phyloP scores from a whole-genome alignment of 495 filamentous ascomycete species.

The Aspergillus coremiiformis region DNA sequence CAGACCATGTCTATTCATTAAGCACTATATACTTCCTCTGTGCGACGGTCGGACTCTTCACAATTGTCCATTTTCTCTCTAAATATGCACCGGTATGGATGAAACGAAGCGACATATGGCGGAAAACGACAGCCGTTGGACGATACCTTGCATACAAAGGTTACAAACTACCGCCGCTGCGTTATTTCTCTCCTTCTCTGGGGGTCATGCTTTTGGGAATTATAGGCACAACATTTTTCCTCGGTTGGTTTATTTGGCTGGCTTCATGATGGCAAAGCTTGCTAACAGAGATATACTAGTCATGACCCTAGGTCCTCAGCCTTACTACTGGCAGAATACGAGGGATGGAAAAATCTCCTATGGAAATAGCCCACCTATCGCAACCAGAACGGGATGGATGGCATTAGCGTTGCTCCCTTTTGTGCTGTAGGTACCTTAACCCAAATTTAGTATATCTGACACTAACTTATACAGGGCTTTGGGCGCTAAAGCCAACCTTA shows the following conservation, averaged over 20 bases:
- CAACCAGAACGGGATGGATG: slow-evolving; percentile 47
- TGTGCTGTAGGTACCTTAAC: slow-evolving; percentile 30
- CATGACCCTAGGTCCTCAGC: slow-evolving; percentile 43
- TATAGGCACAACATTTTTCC: slow-evolving; percentile 40
- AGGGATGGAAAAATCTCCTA: slow-evolving; percentile 25
- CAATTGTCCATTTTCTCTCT: slow-evolving; percentile 24
- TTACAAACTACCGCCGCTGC: slow-evolving; percentile 23
- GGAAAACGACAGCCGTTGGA: slow-evolving; percentile 16
- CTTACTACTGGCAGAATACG: slow-evolving; percentile 52
- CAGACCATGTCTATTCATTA: slow-evolving; percentile 46
- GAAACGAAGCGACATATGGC: slow-evolving; percentile 17
- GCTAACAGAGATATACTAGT: slow-evolving; percentile 19
- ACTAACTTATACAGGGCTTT: slow-evolving; percentile 14
- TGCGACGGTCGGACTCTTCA: slow-evolving; percentile 40
- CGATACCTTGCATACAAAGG: slow-evolving; percentile 38
- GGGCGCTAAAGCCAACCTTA: slow-evolving; percentile 32
- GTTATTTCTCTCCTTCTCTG: slow-evolving; percentile 38
- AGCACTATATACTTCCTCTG: slow-evolving; percentile 45
- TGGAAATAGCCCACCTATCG: slow-evolving; percentile 45
- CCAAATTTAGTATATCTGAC: slow-evolving; percentile 3
- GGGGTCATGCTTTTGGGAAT: slow-evolving; percentile 35
- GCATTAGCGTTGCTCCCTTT: slow-evolving; percentile 46
- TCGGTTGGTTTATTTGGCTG: slow-evolving; percentile 23
- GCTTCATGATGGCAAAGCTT: not conserved
- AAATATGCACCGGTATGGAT: slow-evolving; percentile 15